Evolutionary conservation across 495 filamentous ascomycete genomes (phyloP).

Genomic region (Cladorrhinum samala): DNA sequence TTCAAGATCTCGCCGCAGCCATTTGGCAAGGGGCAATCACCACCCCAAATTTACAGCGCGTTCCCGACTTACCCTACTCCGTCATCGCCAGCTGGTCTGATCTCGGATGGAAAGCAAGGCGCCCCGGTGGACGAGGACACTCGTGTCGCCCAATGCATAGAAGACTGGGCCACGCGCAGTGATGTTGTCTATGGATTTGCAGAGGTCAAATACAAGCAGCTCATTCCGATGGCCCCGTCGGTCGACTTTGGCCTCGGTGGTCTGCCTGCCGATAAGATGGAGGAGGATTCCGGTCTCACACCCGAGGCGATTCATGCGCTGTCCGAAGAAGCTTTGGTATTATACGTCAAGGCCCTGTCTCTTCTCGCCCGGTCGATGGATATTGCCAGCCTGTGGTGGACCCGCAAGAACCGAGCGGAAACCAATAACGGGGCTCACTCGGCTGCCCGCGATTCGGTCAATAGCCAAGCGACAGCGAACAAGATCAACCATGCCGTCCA

Average conservation of each 20-base stretch:
- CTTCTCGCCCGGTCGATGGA: conserved; percentile 94
- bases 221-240: conserved; percentile 79
- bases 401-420: conserved; percentile 64
- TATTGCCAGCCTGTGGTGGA: conserved; percentile 90
- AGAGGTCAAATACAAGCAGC: conserved; percentile 96
- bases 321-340: conserved; percentile 89
- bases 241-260: conserved; percentile 64
- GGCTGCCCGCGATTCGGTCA: conserved; percentile 38
- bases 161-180: conserved; percentile 84
- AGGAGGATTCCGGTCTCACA: conserved; percentile 68
- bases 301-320: conserved; percentile 77
- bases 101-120: conserved; percentile 60
- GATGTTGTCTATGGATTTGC: conserved; percentile 96
- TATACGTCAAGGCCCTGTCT: conserved; percentile 89
- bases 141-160: conserved; percentile 69
- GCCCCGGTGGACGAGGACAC: conserved; percentile 71
- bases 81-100: conserved; percentile 45
- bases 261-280: conserved; percentile 39
- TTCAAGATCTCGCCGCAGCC: conserved; percentile 62
- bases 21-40: conserved; percentile 64
- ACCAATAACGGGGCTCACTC: conserved; percentile 40
- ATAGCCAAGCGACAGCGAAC: conserved; percentile 51
- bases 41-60: conserved; percentile 69
- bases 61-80: conserved; percentile 79
- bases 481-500: conserved; percentile 91